phyloP scores from a whole-genome alignment of 2,329 filamentous ascomycete genomes.

The Penicillium sp. region DNA sequence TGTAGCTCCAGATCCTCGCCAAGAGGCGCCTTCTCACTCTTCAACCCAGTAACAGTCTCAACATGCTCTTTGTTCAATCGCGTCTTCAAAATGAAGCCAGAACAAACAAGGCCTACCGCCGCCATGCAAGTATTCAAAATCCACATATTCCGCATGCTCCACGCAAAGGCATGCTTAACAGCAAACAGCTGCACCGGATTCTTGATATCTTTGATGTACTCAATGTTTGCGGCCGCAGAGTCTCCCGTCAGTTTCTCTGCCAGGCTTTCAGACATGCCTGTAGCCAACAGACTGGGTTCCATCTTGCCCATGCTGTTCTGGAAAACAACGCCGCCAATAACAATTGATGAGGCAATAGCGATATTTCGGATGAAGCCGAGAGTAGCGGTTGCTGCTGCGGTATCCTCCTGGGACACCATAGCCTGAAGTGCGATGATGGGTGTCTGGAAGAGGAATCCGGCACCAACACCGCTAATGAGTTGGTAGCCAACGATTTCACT shows the following conservation, averaged over 20 bases:
- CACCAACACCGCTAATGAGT: constrained; percentile 51
- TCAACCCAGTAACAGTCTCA: constrained; percentile 51
- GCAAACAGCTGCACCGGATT: constrained; percentile 39
- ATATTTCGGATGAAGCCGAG: constrained; percentile 62
- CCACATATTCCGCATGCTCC: constrained; percentile 51
- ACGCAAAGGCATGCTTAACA: constrained; percentile 48
- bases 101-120: constrained; percentile 42
- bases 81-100: constrained; percentile 45
- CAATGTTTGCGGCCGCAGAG: constrained; percentile 49
- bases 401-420: constrained; percentile 49
- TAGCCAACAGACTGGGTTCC: constrained; percentile 60
- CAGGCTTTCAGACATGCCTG: constrained; percentile 26
- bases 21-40: constrained; percentile 21
- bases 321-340: constrained; percentile 75
- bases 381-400: constrained; percentile 52
- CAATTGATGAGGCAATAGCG: constrained; percentile 65
- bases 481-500: constrained; percentile 49
- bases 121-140: constrained; percentile 48
- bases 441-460: constrained; percentile 53
- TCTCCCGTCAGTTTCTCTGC: constrained; percentile 37
- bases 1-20: constrained; percentile 5
- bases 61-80: constrained; percentile 51
- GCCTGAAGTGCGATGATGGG: constrained; percentile 58
- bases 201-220: constrained; percentile 40
- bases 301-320: constrained; percentile 56